A percentile compares a stretch with the other conserved stretches of the same genome.
phyloP scores from a whole-genome alignment of 495 filamentous ascomycete species.

The Neurospora pannonica region DNA sequence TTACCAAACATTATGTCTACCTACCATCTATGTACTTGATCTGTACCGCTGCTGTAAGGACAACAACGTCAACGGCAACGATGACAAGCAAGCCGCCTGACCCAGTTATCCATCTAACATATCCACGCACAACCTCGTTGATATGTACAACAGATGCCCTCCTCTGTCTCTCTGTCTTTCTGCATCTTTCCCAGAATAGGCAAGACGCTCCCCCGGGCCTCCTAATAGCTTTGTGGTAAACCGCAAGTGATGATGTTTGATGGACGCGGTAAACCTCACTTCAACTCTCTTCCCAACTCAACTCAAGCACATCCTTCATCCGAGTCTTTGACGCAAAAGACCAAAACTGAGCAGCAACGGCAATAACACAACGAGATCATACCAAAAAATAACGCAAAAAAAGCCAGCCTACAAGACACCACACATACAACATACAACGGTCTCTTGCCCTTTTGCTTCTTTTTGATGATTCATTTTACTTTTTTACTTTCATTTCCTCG shows the following conservation, averaged over 20 bases:
- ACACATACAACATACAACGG: neutral
- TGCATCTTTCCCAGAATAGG: neutral
- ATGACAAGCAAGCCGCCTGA: neutral
- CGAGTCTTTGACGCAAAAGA: neutral
- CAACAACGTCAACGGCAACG: neutral
- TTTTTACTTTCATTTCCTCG: neutral
- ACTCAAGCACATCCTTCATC: neutral
- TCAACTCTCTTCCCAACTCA: neutral
- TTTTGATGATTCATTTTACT: neutral
- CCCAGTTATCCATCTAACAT: neutral
- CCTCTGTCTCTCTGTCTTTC: neutral
- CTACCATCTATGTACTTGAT: neutral
- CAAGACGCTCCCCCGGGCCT: neutral
- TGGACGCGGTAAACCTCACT: neutral
- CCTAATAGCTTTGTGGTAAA: neutral
- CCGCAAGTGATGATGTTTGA: no score
- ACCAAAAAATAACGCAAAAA: neutral
- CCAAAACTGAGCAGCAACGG: neutral
- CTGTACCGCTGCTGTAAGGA: neutral
- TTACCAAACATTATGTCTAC: neutral
- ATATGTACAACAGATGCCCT: neutral
- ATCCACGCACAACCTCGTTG: neutral
- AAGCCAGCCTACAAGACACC: neutral
- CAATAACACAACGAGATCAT: neutral
- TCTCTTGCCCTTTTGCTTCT: neutral